Base-by-base conservation (phyloP, 345 rosid species). In the Acer negundo region DNA sequence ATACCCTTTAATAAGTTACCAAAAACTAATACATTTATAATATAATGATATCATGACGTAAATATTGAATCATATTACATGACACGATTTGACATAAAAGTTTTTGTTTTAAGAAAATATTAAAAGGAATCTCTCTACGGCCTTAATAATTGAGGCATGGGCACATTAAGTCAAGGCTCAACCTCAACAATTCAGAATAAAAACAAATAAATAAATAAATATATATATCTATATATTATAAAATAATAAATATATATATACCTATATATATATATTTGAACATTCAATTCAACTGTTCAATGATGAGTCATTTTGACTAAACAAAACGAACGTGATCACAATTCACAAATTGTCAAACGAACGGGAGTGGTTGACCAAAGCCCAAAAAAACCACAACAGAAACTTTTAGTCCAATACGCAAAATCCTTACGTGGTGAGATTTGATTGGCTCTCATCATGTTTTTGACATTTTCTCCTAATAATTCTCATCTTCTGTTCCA, bases 261-360 rank as follows among this genome's bases (percentile, higher is more conserved):
- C 0, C 0, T 31, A 31, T 31, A 35, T 28, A 28, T 28, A 28
- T 4, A 35, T 35, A 35, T 35, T 4, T 35, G 38, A 4, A 49
- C n/a, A 13, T 70, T 15, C 74, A 70, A 31, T 22, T 8, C 63
- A 71, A 31, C 17, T 17, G 12, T 38, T n/a, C 23, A 22, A 63
- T 26, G 67, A 61, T 62, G 76, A 73, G 68, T 63, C 69, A 28
- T 26, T 26, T 2, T 7, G 61, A 63, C 71, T 12, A 65, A 24
- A 11, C 2, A 49, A 51, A 26, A 35, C 6, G 6, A 23, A 51
- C 59, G 35, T 12, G 19, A 42, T 7, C 10, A 42, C 10, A 9
- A 40, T 40, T 49, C 9, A 7, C 71, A 51, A 22, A 19, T 20
- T 75, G 62, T 31, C 71, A 35, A 75, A 31, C 17, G 1, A 31